A percentile compares a stretch with the other conserved stretches of the same genome.
Conservation (phyloP, 2,329 filamentous ascomycete genomes). For the Cytospora chrysosperma region DNA sequence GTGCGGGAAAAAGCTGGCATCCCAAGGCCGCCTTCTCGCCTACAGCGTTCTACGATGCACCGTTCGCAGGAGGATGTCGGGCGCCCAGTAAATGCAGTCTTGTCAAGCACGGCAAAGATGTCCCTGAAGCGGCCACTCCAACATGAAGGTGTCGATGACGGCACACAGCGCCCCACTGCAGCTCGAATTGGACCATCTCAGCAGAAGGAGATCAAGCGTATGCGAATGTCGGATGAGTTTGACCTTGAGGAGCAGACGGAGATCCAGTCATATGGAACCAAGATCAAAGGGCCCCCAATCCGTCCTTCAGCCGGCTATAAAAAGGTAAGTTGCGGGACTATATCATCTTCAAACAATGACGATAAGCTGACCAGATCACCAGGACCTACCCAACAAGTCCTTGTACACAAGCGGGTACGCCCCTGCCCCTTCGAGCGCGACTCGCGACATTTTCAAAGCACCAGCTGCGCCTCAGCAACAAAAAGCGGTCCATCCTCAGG, state of each 20-base stretch:
- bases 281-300: slow-evolving; percentile 79
- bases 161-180: slow-evolving; percentile 46
- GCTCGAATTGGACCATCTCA: slow-evolving; percentile 59
- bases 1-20: slow-evolving; percentile 35
- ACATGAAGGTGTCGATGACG: slow-evolving; percentile 59
- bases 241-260: slow-evolving; percentile 57
- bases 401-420: slow-evolving; percentile 61
- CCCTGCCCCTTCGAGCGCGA: slow-evolving; percentile 53
- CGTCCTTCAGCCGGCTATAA: slow-evolving; percentile 70
- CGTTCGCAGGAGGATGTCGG: slow-evolving; percentile 58
- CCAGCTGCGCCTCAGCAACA: slow-evolving; percentile 66
- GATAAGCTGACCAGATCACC: slow-evolving; percentile 36
- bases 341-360: neutral
- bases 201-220: slow-evolving; percentile 74
- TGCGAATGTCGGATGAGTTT: slow-evolving; percentile 72
- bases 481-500: slow-evolving; percentile 67
- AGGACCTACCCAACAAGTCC: slow-evolving; percentile 62
- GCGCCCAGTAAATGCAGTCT: slow-evolving; percentile 58
- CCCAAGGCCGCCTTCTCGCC: slow-evolving; percentile 53
- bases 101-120: slow-evolving; percentile 64
- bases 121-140: slow-evolving; percentile 72
- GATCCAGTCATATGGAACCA: slow-evolving; percentile 55
- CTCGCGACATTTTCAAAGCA: slow-evolving; percentile 63
- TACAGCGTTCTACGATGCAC: slow-evolving; percentile 51
- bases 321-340: slow-evolving; percentile 55